These are phyloP conservation scores for Terfezia boudieri DNA, from an alignment of 495 filamentous ascomycete genomes.

Conservation along the genomic window DNA sequence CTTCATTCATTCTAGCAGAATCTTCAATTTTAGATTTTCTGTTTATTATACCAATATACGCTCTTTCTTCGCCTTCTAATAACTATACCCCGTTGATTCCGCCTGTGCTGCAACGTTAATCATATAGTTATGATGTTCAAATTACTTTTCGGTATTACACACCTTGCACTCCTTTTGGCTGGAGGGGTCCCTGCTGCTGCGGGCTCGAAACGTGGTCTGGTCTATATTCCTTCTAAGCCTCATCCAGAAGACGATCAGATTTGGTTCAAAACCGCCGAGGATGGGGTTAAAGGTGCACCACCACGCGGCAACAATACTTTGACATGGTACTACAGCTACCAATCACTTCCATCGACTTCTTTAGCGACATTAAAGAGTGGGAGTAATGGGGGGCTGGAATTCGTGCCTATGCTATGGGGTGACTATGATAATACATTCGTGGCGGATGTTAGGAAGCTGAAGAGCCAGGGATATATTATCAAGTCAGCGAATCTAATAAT, in stretches of 20 bases:
- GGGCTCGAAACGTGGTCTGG: constrained; percentile 42
- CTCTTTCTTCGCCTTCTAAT: too few relatives aligned
- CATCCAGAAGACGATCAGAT: constrained; percentile 34
- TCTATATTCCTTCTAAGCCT: constrained; percentile 32
- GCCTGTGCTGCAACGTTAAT: too few relatives aligned
- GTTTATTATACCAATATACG: too few relatives aligned
- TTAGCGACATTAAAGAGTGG: constrained; percentile 20
- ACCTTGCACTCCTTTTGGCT: too few relatives aligned
- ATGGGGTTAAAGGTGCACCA: too few relatives aligned
- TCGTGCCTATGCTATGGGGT: constrained; percentile 69
- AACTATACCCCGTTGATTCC: too few relatives aligned
- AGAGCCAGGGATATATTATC: constrained; percentile 26
- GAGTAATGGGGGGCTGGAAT: constrained; percentile 26
- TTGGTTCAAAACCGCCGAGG: constrained; percentile 25
- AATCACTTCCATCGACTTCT: constrained; percentile 24
- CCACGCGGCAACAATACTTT: constrained; percentile 24
- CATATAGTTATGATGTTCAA: too few relatives aligned
- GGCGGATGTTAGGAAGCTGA: constrained; percentile 23
- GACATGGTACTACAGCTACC: constrained; percentile 73
- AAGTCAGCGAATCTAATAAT: background rate
- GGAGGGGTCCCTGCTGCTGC: too few relatives aligned
- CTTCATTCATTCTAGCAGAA: too few relatives aligned
- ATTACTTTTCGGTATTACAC: too few relatives aligned
- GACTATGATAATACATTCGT: constrained; percentile 23
- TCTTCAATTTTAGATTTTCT: too few relatives aligned